phyloP scores from a whole-genome alignment of 371 early-diverging fungal species.

The Mortierella sp. region DNA sequence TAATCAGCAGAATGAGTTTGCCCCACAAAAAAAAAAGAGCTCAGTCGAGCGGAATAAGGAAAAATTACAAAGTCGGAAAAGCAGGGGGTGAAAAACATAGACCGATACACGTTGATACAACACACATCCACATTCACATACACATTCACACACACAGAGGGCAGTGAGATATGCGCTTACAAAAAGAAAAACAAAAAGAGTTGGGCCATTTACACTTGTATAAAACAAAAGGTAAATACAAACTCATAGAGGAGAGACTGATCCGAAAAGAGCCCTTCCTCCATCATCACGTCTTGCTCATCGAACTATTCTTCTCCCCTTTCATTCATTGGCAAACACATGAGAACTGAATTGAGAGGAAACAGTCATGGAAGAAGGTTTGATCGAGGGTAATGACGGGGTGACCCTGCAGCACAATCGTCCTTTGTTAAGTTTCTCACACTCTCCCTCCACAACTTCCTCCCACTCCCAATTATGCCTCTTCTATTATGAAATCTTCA shows the following conservation, averaged over 20 bases:
- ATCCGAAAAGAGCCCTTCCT: not conserved
- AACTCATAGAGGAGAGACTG: not conserved
- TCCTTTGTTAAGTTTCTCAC: not conserved
- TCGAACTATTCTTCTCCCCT: slow-evolving; percentile 1
- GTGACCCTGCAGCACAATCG: slow-evolving; percentile 4
- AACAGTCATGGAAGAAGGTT: not conserved
- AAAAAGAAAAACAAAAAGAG: not conserved
- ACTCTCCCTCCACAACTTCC: slow-evolving; percentile 4
- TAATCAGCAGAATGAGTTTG: not conserved
- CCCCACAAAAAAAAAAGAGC: not conserved
- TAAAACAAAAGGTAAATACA: not conserved
- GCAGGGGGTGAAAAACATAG: not conserved
- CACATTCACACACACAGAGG: slow-evolving; percentile 1
- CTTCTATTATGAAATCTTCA: not conserved
- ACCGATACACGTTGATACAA: not conserved
- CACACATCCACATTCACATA: slow-evolving; percentile 5
- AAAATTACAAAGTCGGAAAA: not conserved
- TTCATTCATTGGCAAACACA: not conserved
- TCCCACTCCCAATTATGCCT: not conserved
- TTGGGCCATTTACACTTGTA: no score
- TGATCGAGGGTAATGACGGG: not conserved
- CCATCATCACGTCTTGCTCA: not conserved
- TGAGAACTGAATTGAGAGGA: not conserved
- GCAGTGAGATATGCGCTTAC: no score
- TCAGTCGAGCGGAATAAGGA: not conserved